phyloP scores from a whole-genome alignment of 176 grass and related monocot species.

The Miscanthus lutarioriparius region DNA sequence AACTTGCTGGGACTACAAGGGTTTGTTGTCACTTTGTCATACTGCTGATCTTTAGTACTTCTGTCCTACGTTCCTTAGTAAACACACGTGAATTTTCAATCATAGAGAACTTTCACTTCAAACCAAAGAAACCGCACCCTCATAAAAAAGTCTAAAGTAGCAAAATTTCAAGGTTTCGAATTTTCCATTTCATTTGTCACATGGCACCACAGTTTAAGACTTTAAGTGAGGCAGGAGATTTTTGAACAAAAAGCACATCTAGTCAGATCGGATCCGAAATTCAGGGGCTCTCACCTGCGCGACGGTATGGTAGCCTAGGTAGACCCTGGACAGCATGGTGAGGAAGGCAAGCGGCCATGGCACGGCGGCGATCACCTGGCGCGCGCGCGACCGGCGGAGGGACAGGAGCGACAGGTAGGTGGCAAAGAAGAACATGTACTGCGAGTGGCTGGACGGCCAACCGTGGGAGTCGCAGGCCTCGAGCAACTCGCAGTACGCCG shows the following conservation, averaged over 20 bases:
- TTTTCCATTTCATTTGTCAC: not conserved
- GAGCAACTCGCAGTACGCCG: constrained; percentile 69
- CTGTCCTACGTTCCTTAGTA: not conserved
- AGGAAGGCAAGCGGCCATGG: constrained; percentile 81
- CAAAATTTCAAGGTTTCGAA: not conserved
- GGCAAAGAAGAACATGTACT: constrained; percentile 98
- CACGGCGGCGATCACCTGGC: constrained; percentile 43
- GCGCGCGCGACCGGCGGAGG: constrained; percentile 26
- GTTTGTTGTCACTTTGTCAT: not conserved
- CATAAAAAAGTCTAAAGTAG: not conserved
- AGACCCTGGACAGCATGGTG: constrained; percentile 94
- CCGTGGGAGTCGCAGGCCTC: constrained; percentile 94
- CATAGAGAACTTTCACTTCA: not conserved
- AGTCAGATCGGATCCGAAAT: constrained; percentile 44
- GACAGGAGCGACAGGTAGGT: constrained; percentile 78
- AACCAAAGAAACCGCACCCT: not conserved
- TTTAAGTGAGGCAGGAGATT: not conserved
- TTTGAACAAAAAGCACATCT: not conserved
- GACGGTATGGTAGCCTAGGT: constrained; percentile 91
- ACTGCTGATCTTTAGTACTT: not conserved
- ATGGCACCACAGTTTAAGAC: not conserved
- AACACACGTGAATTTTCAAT: not conserved
- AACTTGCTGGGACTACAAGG: not conserved
- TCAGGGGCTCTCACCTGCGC: constrained; percentile 60
- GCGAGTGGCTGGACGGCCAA: constrained; percentile 91